These are phyloP conservation scores for Annulohypoxylon moriforme DNA, from an alignment of 495 filamentous ascomycete genomes.

Conservation along the genomic window DNA sequence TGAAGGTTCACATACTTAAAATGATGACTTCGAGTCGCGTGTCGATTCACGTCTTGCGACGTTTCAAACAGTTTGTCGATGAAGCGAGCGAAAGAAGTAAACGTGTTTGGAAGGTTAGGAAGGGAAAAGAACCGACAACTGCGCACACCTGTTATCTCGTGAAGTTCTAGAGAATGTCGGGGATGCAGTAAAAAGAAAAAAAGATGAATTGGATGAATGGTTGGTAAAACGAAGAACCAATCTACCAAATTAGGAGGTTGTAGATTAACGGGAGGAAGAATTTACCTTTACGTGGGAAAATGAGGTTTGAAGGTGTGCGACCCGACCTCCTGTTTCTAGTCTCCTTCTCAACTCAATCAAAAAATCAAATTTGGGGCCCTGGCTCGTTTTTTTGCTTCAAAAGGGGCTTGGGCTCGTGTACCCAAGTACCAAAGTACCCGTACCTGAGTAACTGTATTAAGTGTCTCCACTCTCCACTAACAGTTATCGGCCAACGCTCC, in stretches of 20 bases:
- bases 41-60: constrained; percentile 30
- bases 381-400: constrained; percentile 32
- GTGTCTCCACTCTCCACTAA: constrained; percentile 10
- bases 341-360: constrained; percentile 34
- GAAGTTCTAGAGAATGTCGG: constrained; percentile 37
- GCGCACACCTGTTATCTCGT: constrained; percentile 34
- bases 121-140: constrained; percentile 23
- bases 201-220: constrained; percentile 36
- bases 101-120: neutral
- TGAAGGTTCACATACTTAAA: constrained; percentile 36
- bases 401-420: constrained; percentile 40
- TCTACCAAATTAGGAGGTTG: constrained; percentile 42
- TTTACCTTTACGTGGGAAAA: constrained; percentile 43
- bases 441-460: constrained; percentile 29
- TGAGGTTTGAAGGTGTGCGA: constrained; percentile 45
- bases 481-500: neutral
- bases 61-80: constrained; percentile 24
- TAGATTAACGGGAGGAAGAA: constrained; percentile 36
- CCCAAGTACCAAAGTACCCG: constrained; percentile 23
- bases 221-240: constrained; percentile 32
- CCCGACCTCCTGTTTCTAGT: constrained; percentile 41
- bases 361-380: constrained; percentile 45
- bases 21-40: constrained; percentile 38
- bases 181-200: constrained; percentile 25
- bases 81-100: constrained; percentile 40